These are phyloP conservation scores for Piromyces finnis DNA, from an alignment of 192 early-diverging fungal genomes.

Conservation along the genomic window DNA sequence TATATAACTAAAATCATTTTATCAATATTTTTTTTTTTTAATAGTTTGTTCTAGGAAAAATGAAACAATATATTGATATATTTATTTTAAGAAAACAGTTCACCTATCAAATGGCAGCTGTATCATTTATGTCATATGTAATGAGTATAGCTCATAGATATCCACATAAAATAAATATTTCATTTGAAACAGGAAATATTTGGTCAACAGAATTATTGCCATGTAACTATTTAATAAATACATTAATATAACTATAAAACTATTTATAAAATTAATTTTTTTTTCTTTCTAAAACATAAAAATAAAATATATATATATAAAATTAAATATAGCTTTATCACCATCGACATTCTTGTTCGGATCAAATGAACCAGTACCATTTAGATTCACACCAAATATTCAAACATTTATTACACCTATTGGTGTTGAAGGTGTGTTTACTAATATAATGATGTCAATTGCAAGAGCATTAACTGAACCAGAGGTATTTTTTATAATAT, in stretches of 20 bases:
- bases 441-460: constrained; percentile 64
- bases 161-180: constrained; percentile 79
- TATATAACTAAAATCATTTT: background rate
- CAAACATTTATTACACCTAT: constrained; percentile 85
- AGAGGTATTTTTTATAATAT: constrained; percentile 19
- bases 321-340: constrained; percentile 9
- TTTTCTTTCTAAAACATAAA: too few species aligned
- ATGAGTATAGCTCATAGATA: constrained; percentile 71
- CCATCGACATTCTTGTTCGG: constrained; percentile 22
- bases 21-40: background rate
- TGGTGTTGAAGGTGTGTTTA: constrained; percentile 86
- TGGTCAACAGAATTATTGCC: constrained; percentile 77
- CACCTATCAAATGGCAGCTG: constrained; percentile 69
- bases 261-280: too few species aligned
- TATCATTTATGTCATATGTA: constrained; percentile 81
- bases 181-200: constrained; percentile 64
- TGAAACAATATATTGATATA: constrained; percentile 68
- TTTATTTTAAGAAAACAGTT: constrained; percentile 94
- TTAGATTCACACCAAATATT: constrained; percentile 94
- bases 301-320: too few species aligned
- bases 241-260: too few species aligned
- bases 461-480: constrained; percentile 64
- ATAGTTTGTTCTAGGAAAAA: constrained; percentile 52
- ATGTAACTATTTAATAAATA: constrained; percentile 17
- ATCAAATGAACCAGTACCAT: constrained; percentile 76